Evolutionary conservation across 2,329 filamentous ascomycete genomes (phyloP), one percentile per base, ranked within the genome.

Genomic region (Camillea tinctor): DNA sequence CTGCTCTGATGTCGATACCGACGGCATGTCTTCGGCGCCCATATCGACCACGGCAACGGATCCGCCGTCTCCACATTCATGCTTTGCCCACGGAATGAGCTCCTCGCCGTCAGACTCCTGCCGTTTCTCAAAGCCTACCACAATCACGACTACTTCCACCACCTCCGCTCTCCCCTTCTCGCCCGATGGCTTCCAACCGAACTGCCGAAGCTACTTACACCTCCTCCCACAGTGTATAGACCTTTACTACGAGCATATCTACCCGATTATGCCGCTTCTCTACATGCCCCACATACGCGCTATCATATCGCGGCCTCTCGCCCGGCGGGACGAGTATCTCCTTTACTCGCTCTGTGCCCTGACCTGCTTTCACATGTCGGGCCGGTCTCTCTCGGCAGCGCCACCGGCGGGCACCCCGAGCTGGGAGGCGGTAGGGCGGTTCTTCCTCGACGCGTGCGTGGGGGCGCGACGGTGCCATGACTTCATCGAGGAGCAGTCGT

Each of bases 211-310:
- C 72, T 87, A 73, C 66, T 81, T 69, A 71, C 78, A 71, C 71
- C 77, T 75, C 70, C 80, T 75, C 64, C 85, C 75, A 71, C 84
- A 69, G 73, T 87, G 84, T 69, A 76, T 88, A 60, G 84, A 88
- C 51, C 84, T 84, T 63, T 88, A 84, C 74, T 85, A 87, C 73
- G 76, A 80, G 66, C 80, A 87, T 69, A 80, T 88, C 56, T 88
- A 88, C 64, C 84, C 85, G n/a, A 85, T 85, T 56, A 85, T 87
- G 77, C 86, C 86, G 0, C 79, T 88, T 3, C 72, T 88, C 7
- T 82, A 87, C 57, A 84, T 84, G 69, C 82, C 86, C 51, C 77
- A 77, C 8, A 76, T 86, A 52, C 76, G 80, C 52, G 77, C 76
- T 64, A 83, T 84, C 69, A 82, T 74, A 69, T 74, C 63, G 73